Evolutionary conservation across 1,139 yeast species (phyloP), one percentile per base, ranked within the genome.

Genomic region (Scheffersomyces parashehatae): DNA sequence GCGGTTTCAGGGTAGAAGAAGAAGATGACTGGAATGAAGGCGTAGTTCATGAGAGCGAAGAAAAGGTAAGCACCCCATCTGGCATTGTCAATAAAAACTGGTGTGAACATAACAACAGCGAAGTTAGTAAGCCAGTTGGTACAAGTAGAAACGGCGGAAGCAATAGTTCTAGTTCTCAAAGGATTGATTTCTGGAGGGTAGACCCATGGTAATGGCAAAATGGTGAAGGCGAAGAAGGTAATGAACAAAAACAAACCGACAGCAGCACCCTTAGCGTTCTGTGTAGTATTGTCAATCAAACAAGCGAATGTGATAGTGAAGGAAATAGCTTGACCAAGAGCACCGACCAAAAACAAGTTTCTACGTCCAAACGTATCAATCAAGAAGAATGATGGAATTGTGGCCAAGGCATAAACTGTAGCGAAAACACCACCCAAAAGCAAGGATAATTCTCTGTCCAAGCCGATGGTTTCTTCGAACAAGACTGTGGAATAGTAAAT

Each of bases 291-390:
- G 42, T 66, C 49, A 37, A 70, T 62, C 56, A 73, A 69, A 55
- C 77, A 70, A 34, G 69, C 78, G 53, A 73, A 72, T 8, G 75
- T 66, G 42, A 73, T 58, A 46, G 66, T 55, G 57, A 73, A 70
- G 8, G 78, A 61, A 45, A 60, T 29, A 49, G 67, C 77, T 58
- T 73, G 78, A 45, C 81, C 81, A 40, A 59, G 41, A 35, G 82
- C 79, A 55, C 83, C 82, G 48, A 65, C 62, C 49, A 77, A 64
- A 57, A 78, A 69, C 58, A 78, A 67, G 44, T 73, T 81, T 74
- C 95, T 82, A 61, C 89, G 85, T 56, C 84, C 84, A 35, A 85
- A 63, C 40, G 75, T 72, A 56, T 87, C 93, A 58, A 84, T 73
- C 53, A 81, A 60, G 65, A 80, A 81, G 63, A 80, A 80, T 3